Base-by-base conservation (phyloP, 2,329 filamentous ascomycete genomes). In the Cladosporium sp. region DNA sequence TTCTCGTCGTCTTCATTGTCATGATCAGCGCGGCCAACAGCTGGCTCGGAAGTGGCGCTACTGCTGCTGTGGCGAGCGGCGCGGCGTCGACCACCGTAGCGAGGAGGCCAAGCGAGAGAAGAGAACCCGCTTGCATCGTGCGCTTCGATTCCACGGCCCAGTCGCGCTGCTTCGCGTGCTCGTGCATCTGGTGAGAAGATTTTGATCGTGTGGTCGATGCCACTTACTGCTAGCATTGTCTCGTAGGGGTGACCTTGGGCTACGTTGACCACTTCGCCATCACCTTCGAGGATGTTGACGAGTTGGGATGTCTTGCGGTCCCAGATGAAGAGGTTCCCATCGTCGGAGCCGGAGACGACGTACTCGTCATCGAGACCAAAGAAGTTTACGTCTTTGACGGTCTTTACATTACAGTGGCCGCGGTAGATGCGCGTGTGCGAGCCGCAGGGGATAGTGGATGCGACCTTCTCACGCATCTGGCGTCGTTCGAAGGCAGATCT, bases 231-330 rank as follows among this genome's bases (percentile, higher is more conserved):
- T 65, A 90, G 80, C 67, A 86, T 86, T 1, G 88, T 86, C 73
- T 90, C 88, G 70, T 88, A 89, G 1, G 88, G 88, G 73, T 90
- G 88, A 2, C 85, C 86, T 81, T 89, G 86, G 16, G 89, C 80
- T 18, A 90, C 88, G 70, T 90, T 90, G 65, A 90, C 88, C n/a
- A 89, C 86, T 68, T 90, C 88, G 26, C 85, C 85, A 72, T 90
- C 88, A 1, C 86, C 88, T 73, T 88, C 84, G 7, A 90, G 79
- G 18, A 90, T 87, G 71, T 89, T 89, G 58, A 89, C 79, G 58
- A 90, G 76, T 64, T 86, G 79, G 21, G 81, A 79, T 5, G 86
- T 87, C 70, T 88, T 86, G 64, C 84, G 83, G 70, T 90, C 87
- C 88, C 88, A 90, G 61, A 90, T 89, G 75, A 90, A 90, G 26